Conservation (phyloP, 768 basidiomycete species). For the Xerocomus potaroensis region DNA sequence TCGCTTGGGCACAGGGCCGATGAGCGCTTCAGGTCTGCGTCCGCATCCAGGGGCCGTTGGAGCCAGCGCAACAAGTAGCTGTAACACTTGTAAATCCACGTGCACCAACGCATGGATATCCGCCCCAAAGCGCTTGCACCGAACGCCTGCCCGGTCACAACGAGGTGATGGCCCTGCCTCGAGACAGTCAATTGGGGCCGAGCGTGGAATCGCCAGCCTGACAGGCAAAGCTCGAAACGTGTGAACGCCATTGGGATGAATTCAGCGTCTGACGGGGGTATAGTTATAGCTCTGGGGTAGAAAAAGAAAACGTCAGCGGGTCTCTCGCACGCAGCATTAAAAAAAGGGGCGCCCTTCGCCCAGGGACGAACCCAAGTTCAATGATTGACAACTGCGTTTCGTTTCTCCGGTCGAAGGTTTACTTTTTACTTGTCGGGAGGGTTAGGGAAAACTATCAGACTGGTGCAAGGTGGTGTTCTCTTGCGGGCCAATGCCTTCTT, state of each 20-base stretch:
- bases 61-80: constrained; percentile 5
- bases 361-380: background rate
- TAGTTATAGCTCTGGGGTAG: no score
- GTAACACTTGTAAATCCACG: constrained; percentile 18
- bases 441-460: constrained; percentile 2
- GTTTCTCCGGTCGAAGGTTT: background rate
- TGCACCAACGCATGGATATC: constrained; percentile 22
- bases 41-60: background rate
- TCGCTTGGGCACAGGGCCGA: background rate
- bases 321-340: no score
- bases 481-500: constrained; percentile 4
- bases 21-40: background rate
- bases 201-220: constrained; percentile 22
- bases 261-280: no score
- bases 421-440: background rate
- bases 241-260: constrained; percentile 25
- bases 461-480: constrained; percentile 8
- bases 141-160: constrained; percentile 25
- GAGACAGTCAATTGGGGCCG: constrained; percentile 20
- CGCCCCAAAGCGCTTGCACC: constrained; percentile 20
- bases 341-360: background rate
- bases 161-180: constrained; percentile 20
- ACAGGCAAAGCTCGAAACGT: constrained; percentile 22
- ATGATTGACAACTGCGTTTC: background rate
- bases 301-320: constrained; percentile 8